Conservation (phyloP, 2,329 filamentous ascomycete species). For the Alternaria brassicae region DNA sequence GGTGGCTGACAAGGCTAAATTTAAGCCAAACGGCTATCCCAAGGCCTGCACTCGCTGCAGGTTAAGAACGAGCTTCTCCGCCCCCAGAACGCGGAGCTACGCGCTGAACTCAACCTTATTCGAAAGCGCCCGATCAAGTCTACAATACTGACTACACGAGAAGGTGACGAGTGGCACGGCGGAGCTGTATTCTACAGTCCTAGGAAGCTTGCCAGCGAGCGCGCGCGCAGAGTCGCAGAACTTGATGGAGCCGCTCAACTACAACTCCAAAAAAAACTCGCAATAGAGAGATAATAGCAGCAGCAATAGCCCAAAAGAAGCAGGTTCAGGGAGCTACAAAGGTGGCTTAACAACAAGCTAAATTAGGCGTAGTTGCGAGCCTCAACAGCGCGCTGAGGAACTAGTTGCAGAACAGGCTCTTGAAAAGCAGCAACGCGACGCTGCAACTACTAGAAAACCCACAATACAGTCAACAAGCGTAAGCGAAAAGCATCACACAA, state of each 20-base stretch:
- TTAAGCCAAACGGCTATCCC: neutral
- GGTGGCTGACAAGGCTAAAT: neutral
- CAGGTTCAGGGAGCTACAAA: neutral
- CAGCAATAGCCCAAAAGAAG: neutral
- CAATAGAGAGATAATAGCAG: neutral
- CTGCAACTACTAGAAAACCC: neutral
- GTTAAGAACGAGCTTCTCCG: neutral
- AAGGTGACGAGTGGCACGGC: neutral
- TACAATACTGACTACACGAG: neutral
- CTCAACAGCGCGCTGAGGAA: neutral
- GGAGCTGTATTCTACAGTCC: neutral
- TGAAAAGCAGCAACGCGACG: neutral
- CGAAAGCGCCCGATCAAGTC: neutral
- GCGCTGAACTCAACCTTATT: neutral
- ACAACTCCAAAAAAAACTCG: neutral
- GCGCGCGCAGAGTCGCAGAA: neutral
- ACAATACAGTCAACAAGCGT: neutral
- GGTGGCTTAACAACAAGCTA: neutral
- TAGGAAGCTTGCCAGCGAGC: neutral
- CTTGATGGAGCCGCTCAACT: neutral
- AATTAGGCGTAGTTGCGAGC: neutral
- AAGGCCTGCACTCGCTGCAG: neutral
- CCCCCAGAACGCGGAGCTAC: neutral
- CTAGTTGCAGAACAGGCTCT: neutral
- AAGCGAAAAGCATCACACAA: slow-evolving; percentile 2